Conservation (phyloP, 768 basidiomycete species). For the Albatrellus ellisii region DNA sequence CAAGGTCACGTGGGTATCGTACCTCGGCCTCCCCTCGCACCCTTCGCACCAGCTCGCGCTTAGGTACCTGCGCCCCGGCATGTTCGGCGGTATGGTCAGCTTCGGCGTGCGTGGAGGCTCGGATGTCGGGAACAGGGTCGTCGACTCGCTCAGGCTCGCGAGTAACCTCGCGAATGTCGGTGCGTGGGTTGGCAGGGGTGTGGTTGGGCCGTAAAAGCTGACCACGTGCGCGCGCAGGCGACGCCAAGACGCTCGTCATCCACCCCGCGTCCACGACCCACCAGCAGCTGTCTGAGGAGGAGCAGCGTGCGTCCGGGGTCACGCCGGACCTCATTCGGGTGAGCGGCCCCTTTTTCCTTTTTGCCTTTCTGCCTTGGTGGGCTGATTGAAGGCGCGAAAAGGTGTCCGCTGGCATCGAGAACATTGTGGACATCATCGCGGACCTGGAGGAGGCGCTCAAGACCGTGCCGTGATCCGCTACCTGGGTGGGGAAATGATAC, state of each 20-base stretch:
- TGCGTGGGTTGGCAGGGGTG: constrained; percentile 16
- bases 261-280: constrained; percentile 74
- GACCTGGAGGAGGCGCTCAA: constrained; percentile 28
- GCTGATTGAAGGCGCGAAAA: constrained; percentile 6
- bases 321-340: constrained; percentile 67
- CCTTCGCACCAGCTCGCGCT: constrained; percentile 45
- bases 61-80: constrained; percentile 37
- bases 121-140: constrained; percentile 38
- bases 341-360: constrained; percentile 13
- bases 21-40: constrained; percentile 57
- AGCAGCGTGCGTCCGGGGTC: constrained; percentile 54
- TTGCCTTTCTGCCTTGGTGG: background rate
- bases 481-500: no score
- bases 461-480: constrained; percentile 14
- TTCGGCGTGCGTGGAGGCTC: constrained; percentile 58
- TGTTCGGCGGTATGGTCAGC: constrained; percentile 62
- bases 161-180: constrained; percentile 67
- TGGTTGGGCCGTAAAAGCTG: constrained; percentile 12
- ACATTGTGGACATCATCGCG: constrained; percentile 29
- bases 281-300: constrained; percentile 46
- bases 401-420: constrained; percentile 31
- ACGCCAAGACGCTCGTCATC: constrained; percentile 72
- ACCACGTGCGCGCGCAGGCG: constrained; percentile 23
- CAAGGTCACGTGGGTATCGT: constrained; percentile 65
- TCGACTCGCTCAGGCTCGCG: constrained; percentile 59